These are phyloP conservation scores for Pseudopithomyces maydicus DNA, from an alignment of 2,329 filamentous ascomycete species.

Conservation along the genomic window DNA sequence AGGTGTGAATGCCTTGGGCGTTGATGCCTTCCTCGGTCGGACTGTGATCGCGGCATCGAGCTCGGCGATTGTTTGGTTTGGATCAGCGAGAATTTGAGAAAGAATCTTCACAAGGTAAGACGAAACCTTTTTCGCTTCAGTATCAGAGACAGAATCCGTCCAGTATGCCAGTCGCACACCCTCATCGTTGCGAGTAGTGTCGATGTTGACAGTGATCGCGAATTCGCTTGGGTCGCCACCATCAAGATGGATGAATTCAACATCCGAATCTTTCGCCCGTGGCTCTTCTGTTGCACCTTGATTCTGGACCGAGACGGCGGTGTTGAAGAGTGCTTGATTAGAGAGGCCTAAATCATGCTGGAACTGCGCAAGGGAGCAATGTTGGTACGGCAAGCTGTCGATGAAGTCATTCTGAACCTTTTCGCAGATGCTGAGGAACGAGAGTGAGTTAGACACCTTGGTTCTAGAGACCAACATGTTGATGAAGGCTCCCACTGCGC, in stretches of 20 bases:
- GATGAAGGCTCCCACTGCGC: conserved; percentile 54
- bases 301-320: conserved; percentile 48
- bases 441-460: conserved; percentile 16
- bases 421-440: conserved; percentile 28
- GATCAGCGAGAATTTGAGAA: conserved; percentile 22
- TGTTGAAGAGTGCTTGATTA: conserved; percentile 52
- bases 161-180: conserved; percentile 38
- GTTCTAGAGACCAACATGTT: conserved; percentile 45
- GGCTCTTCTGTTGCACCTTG: conserved; percentile 17
- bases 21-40: conserved; percentile 12
- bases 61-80: conserved; percentile 31
- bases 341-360: conserved; percentile 50
- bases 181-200: conserved; percentile 36
- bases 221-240: conserved; percentile 41
- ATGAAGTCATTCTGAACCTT: conserved; percentile 39
- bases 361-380: conserved; percentile 50
- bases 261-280: conserved; percentile 6
- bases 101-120: conserved; percentile 33
- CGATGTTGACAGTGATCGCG: conserved; percentile 40
- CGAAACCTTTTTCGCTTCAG: conserved; percentile 33
- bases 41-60: conserved; percentile 25
- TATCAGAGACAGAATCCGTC: conserved; percentile 36
- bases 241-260: conserved; percentile 36
- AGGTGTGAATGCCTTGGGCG: background rate
- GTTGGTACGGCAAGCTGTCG: conserved; percentile 37